These are phyloP conservation scores for Psilocybe sp. DNA, from an alignment of 768 basidiomycete genomes.

Conservation along the genomic window DNA sequence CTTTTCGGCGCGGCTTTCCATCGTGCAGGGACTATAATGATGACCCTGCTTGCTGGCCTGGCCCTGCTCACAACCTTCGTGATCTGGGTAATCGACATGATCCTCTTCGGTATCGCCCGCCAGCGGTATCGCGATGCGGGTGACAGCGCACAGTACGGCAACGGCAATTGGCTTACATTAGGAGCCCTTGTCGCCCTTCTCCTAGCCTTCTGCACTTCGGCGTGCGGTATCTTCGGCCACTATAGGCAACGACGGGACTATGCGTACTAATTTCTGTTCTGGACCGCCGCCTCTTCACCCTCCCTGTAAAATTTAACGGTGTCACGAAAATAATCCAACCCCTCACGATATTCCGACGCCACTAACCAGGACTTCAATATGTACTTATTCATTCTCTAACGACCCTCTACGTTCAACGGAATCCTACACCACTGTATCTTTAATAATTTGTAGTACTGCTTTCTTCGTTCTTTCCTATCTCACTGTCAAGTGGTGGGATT, in stretches of 20 bases:
- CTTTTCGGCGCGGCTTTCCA: slow-evolving; percentile 63
- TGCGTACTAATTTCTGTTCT: slow-evolving; percentile 15
- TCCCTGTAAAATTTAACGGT: too few relatives aligned
- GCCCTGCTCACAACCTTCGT: slow-evolving; percentile 67
- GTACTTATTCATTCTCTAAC: too few relatives aligned
- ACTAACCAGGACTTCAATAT: too few relatives aligned
- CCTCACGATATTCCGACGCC: too few relatives aligned
- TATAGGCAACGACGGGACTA: slow-evolving; percentile 45
- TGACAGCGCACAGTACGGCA: slow-evolving; percentile 59
- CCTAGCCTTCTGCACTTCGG: slow-evolving; percentile 62
- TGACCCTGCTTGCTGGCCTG: slow-evolving; percentile 66
- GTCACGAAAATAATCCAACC: too few relatives aligned
- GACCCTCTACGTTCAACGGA: too few relatives aligned
- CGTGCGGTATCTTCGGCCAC: slow-evolving; percentile 65
- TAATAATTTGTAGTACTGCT: too few relatives aligned
- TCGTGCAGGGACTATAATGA: slow-evolving; percentile 72
- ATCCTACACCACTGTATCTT: too few relatives aligned
- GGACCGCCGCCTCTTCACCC: too few relatives aligned
- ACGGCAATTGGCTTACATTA: slow-evolving; percentile 81
- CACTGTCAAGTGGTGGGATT: too few relatives aligned
- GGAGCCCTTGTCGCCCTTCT: slow-evolving; percentile 68
- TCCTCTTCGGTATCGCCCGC: slow-evolving; percentile 71
- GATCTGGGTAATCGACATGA: slow-evolving; percentile 76
- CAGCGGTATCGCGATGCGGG: slow-evolving; percentile 50
- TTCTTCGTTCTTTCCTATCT: too few relatives aligned